Evolutionary conservation across 257 asterid genomes (phyloP).

Genomic region (Solanum paucissectum): DNA sequence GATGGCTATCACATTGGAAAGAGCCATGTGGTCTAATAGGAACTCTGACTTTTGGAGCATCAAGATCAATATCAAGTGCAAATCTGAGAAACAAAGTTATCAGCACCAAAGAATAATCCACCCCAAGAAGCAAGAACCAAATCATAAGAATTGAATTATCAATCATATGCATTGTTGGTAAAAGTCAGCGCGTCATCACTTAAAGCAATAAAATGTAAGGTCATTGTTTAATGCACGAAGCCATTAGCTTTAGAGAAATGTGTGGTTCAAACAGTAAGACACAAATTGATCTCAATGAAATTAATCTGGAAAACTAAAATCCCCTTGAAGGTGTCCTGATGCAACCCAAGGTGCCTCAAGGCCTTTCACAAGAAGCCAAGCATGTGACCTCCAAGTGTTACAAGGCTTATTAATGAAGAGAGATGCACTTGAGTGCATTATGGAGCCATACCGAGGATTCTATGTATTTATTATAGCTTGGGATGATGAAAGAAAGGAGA

Average conservation of each 20-base stretch:
- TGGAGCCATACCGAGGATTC: neutral
- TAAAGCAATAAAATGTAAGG: neutral
- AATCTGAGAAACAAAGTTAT: conserved; percentile 34
- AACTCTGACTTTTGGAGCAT: conserved; percentile 96
- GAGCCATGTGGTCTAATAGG: conserved; percentile 57
- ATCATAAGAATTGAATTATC: neutral
- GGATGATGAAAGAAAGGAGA: neutral
- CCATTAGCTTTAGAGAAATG: neutral
- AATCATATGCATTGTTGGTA: neutral
- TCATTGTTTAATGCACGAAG: neutral
- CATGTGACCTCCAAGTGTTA: neutral
- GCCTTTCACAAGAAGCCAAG: neutral
- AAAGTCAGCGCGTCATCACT: neutral
- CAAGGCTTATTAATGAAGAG: neutral
- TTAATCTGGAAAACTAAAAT: neutral
- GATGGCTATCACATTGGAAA: conserved; percentile 53
- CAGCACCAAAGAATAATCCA: neutral
- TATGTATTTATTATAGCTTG: neutral
- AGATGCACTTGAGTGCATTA: neutral
- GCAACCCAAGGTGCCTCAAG: neutral
- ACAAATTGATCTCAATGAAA: neutral
- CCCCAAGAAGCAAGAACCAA: neutral
- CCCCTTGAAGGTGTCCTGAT: too few relatives aligned
- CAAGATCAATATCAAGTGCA: conserved; percentile 98
- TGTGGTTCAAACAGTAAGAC: neutral